Conservation (phyloP, 2,329 filamentous ascomycete species). For the Teratosphaeria nubilosa region DNA sequence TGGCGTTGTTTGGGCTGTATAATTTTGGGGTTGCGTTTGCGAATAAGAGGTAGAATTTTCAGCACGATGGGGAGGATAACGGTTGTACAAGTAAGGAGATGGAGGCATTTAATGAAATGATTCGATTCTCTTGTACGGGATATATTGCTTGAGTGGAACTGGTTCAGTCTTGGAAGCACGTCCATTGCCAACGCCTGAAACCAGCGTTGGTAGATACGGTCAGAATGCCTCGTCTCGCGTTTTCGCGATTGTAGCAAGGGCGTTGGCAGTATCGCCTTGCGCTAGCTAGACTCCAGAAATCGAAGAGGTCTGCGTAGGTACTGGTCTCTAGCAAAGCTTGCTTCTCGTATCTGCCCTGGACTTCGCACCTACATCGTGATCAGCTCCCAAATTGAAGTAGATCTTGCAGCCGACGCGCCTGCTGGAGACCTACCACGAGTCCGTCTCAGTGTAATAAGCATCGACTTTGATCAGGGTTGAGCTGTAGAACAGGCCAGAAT, state of each 20-base stretch:
- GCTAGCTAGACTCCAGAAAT: conserved; percentile 10
- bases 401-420: no score
- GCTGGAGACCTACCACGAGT: conserved; percentile 2
- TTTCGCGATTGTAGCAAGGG: background rate
- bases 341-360: conserved; percentile 3
- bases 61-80: background rate
- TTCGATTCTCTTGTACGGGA: background rate
- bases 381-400: background rate
- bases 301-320: conserved; percentile 5
- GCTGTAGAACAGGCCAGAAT: conserved; percentile 7
- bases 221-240: conserved; percentile 6
- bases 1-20: conserved; percentile 69
- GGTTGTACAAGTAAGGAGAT: background rate
- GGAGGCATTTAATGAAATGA: background rate
- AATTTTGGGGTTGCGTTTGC: conserved; percentile 65
- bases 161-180: background rate
- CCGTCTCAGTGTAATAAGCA: conserved; percentile 8
- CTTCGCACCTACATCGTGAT: background rate
- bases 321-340: conserved; percentile 3
- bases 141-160: background rate
- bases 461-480: conserved; percentile 6
- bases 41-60: conserved; percentile 6
- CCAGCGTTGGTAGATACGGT: conserved; percentile 4
- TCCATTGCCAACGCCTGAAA: conserved; percentile 9
- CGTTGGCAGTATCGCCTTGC: conserved; percentile 9